A percentile compares a stretch with the other conserved stretches of the same genome.
phyloP scores from a whole-genome alignment of 306 rosid genomes.

The Nissolia schottii region DNA sequence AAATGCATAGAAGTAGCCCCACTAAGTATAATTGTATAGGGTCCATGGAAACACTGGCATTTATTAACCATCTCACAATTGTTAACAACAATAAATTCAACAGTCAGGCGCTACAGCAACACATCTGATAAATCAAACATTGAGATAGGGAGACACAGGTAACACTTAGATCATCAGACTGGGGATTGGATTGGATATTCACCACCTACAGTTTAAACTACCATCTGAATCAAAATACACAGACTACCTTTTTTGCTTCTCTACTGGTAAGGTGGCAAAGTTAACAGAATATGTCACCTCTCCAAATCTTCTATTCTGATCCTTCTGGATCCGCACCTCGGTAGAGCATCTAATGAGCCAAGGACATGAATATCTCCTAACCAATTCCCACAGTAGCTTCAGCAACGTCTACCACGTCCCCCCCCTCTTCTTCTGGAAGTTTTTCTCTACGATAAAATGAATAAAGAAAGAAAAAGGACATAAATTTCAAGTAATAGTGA shows the following conservation, averaged over 20 bases:
- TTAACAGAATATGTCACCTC: slow-evolving; percentile 30
- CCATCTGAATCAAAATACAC: slow-evolving; percentile 51
- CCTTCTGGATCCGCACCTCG: slow-evolving; percentile 18
- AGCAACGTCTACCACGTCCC: slow-evolving; percentile 16
- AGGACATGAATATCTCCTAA: not conserved
- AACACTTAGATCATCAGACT: slow-evolving; percentile 24
- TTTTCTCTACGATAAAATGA: slow-evolving; percentile 50
- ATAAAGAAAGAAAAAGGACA: slow-evolving; percentile 47
- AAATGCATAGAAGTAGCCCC: slow-evolving; percentile 26
- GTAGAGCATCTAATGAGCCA: not conserved
- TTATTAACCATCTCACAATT: slow-evolving; percentile 71
- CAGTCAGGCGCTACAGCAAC: slow-evolving; percentile 56
- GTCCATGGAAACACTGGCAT: slow-evolving; percentile 60
- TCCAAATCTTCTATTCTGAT: slow-evolving; percentile 17
- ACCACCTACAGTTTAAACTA: slow-evolving; percentile 49
- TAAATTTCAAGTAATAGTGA: slow-evolving; percentile 37
- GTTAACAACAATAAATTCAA: slow-evolving; percentile 65
- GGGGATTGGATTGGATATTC: slow-evolving; percentile 38
- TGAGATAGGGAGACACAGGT: slow-evolving; percentile 21
- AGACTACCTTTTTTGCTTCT: slow-evolving; percentile 29
- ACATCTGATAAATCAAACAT: slow-evolving; percentile 40
- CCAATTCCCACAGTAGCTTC: slow-evolving; percentile 26
- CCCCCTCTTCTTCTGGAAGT: slow-evolving; percentile 31
- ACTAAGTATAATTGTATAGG: slow-evolving; percentile 31
- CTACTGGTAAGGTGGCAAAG: slow-evolving; percentile 28